Evolutionary conservation across 495 filamentous ascomycete genomes (phyloP).

Genomic region (Glutinoglossum americanum): DNA sequence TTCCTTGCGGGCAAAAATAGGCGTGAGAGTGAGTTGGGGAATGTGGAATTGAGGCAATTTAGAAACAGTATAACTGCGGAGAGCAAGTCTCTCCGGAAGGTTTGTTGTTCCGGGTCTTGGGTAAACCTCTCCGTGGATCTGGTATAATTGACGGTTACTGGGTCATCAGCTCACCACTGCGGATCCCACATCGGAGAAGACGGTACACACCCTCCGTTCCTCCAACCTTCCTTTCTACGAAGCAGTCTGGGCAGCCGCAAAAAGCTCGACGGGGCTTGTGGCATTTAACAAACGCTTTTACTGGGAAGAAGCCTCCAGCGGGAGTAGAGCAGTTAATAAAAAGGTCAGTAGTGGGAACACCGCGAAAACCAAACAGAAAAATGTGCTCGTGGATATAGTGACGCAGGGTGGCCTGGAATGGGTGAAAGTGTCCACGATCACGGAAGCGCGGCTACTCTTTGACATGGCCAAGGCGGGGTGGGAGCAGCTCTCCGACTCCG

Average conservation of each 20-base stretch:
- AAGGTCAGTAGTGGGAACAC: background rate
- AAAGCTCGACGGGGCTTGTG: conserved; percentile 22
- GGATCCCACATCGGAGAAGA: conserved; percentile 12
- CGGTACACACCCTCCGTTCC: conserved; percentile 28
- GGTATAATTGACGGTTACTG: background rate
- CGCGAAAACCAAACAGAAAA: background rate
- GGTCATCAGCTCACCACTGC: conserved; percentile 8
- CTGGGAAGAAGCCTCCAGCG: conserved; percentile 7
- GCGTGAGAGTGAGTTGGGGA: conserved; percentile 19
- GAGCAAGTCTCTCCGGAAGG: conserved; percentile 26
- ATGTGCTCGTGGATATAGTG: conserved; percentile 5
- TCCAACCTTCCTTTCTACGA: conserved; percentile 36
- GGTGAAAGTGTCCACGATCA: conserved; percentile 40
- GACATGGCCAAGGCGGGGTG: conserved; percentile 44
- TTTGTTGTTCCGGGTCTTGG: conserved; percentile 11
- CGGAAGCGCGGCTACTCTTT: conserved; percentile 31
- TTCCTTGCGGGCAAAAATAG: background rate
- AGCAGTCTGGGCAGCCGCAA: conserved; percentile 32
- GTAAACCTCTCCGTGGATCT: background rate
- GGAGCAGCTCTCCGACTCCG: conserved; percentile 19
- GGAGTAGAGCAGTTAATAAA: background rate
- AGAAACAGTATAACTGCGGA: conserved; percentile 27
- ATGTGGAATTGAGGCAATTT: conserved; percentile 30
- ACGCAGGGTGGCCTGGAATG: conserved; percentile 20
- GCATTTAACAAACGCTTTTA: conserved; percentile 32